Evolutionary conservation across 139 green algal species (phyloP), one percentile per base, ranked within the genome.

Genomic region (Eudorina sp.): DNA sequence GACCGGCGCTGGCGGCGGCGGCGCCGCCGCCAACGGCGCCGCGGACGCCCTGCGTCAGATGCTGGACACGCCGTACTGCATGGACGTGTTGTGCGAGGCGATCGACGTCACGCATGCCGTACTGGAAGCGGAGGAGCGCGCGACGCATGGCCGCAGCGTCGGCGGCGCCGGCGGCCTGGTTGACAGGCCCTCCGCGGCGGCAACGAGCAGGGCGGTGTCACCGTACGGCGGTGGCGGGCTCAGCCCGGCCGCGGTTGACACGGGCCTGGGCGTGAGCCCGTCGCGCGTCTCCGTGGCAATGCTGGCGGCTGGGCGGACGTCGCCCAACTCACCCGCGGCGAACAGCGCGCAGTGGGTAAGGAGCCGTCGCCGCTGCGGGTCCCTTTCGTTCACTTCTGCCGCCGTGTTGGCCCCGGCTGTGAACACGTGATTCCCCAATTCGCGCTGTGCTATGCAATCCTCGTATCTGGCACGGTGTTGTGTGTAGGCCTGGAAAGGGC

Each of bases 51-150:
- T 73, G 0, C 55, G 29, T 7, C 78, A 85, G 53, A 31, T 85
- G 41, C 40, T 85, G 38, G 58, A 74, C 41, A 46, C 55, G 25
- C 78, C 78, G 0, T n/a, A 60, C 23, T 55, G 38, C 2, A 27
- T 85, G 41, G 55, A 85, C 16, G 78, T 85, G 55, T 25, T 85
- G 55, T 85, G 78, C 58, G 78, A 85, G 55, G 78, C 58, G 4
- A 55, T 85, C 38, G 78, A 85, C 6, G 40, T n/a, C 25, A 58
- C 66, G 55, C 38, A 55, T 19, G 78, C 78, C 8, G 78, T 85
- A 16, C 11, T 40, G 58, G 55, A 85, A 40, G 55, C 40, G 58
- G 78, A 74, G 78, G 55, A 74, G 40, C 78, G 78, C 1, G 38
- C 55, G 27, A 29, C 1, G 53, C 53, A 60, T 13, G 34, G 36